phyloP scores from a whole-genome alignment of 768 basidiomycete species.

The Boletus barrowsii region DNA sequence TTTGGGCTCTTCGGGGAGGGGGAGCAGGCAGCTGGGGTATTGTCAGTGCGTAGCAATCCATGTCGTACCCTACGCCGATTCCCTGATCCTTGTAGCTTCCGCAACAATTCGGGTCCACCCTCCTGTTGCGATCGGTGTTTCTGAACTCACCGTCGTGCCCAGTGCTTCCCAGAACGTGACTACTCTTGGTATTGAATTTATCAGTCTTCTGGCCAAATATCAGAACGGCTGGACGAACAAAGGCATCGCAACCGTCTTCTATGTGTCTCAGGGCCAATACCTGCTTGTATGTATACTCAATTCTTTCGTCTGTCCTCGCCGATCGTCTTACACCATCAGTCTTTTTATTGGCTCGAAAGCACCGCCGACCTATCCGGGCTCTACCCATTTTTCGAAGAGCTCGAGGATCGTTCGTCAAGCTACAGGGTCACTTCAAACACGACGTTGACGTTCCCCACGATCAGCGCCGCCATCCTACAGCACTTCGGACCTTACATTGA shows the following conservation, averaged over 20 bases:
- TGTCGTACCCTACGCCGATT: not conserved
- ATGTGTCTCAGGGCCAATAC: not conserved
- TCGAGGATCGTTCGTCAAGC: constrained; percentile 7
- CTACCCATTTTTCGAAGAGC: constrained; percentile 17
- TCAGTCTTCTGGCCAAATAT: not conserved
- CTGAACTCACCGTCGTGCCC: not conserved
- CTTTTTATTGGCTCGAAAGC: constrained; percentile 13
- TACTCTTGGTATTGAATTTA: not conserved
- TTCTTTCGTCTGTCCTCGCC: not conserved
- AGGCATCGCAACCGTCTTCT: not conserved
- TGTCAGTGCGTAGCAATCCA: constrained; percentile 3
- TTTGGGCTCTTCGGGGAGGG: not conserved
- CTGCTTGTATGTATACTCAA: constrained; percentile 9
- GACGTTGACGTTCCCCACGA: constrained; percentile 16
- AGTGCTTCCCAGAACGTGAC: not conserved
- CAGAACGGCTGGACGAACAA: not conserved
- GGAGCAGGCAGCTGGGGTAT: not conserved
- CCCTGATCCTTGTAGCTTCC: constrained; percentile 11
- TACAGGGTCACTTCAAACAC: constrained; percentile 16
- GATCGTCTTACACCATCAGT: not conserved
- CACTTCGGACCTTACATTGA: constrained; percentile 15
- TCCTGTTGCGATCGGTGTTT: not conserved
- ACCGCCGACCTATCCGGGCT: constrained; percentile 3
- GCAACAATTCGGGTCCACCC: constrained; percentile 15
- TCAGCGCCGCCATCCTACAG: constrained; percentile 7